phyloP scores from a whole-genome alignment of 2,329 filamentous ascomycete species.

The Cytospora schulzeri region DNA sequence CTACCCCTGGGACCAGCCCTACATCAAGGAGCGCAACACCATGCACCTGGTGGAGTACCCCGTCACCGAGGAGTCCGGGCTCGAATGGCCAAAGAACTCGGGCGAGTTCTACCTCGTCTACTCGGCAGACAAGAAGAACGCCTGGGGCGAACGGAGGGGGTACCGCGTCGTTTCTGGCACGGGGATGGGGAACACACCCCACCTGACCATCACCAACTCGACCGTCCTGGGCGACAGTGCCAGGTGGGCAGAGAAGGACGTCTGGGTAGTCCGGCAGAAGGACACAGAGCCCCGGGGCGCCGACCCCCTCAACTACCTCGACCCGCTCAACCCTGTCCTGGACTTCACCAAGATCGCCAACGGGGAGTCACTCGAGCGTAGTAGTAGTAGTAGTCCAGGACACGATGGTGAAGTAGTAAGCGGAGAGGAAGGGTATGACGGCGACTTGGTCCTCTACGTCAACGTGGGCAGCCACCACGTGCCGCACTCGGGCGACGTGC shows the following conservation, averaged over 20 bases:
- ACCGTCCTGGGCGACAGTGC: slow-evolving; percentile 37
- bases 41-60: slow-evolving; percentile 26
- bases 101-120: slow-evolving; percentile 44
- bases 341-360: slow-evolving; percentile 44
- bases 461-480: slow-evolving; percentile 50
- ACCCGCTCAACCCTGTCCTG: slow-evolving; percentile 41
- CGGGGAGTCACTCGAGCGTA: slow-evolving; percentile 33
- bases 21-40: slow-evolving; percentile 24
- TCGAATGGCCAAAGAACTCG: slow-evolving; percentile 38
- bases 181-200: slow-evolving; percentile 32
- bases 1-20: slow-evolving; percentile 27
- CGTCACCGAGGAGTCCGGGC: slow-evolving; percentile 18
- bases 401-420: background rate
- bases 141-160: slow-evolving; percentile 44
- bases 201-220: slow-evolving; percentile 35
- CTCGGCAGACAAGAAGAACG: slow-evolving; percentile 38
- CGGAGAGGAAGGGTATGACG: slow-evolving; percentile 35
- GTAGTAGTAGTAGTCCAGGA: too few relatives aligned
- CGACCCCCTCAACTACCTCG: slow-evolving; percentile 41
- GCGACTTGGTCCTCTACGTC: slow-evolving; percentile 41
- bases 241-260: slow-evolving; percentile 33
- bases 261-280: slow-evolving; percentile 46
- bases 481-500: slow-evolving; percentile 45
- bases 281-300: slow-evolving; percentile 45
- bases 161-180: slow-evolving; percentile 45